Conservation (phyloP, 2,329 filamentous ascomycete genomes). For the Stagonosporopsis rhizophila region DNA sequence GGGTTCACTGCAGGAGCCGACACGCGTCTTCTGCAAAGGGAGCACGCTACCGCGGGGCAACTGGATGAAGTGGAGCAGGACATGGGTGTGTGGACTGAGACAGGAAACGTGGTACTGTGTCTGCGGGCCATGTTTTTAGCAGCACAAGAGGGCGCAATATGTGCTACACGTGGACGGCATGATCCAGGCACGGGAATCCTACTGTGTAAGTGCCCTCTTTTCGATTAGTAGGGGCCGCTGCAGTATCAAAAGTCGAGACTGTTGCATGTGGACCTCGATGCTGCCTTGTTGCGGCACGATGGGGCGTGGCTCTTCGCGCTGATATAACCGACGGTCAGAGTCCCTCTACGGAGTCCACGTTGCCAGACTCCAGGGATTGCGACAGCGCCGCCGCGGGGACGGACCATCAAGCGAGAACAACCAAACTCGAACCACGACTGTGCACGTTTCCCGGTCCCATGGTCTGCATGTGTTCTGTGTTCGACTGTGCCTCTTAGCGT, state of each 20-base stretch:
- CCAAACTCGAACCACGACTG: constrained; percentile 14
- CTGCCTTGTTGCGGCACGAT: constrained; percentile 4
- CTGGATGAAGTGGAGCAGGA: constrained; percentile 6
- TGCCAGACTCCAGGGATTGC: background rate
- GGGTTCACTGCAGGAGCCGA: background rate
- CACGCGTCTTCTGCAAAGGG: constrained; percentile 1
- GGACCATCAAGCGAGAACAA: constrained; percentile 3
- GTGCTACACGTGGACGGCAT: constrained; percentile 11
- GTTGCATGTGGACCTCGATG: background rate
- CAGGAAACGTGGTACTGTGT: constrained; percentile 16
- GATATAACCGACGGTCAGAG: constrained; percentile 3
- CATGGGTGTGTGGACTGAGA: background rate
- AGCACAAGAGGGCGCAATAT: background rate
- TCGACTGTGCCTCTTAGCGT: constrained; percentile 1
- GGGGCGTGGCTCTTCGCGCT: constrained; percentile 4
- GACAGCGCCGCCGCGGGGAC: constrained; percentile 2
- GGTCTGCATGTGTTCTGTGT: constrained; percentile 7
- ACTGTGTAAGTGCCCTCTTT: background rate
- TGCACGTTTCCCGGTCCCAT: constrained; percentile 4
- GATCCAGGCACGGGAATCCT: constrained; percentile 4
- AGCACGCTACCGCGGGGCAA: background rate
- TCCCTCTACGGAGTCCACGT: constrained; percentile 1
- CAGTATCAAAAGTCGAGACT: constrained; percentile 4
- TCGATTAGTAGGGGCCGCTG: constrained; percentile 6
- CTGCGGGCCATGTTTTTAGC: constrained; percentile 6